Percentiles rank a stretch among this genome's conserved stretches.
Conservation (phyloP, 164 flowering plant species). For the Piper betle region DNA sequence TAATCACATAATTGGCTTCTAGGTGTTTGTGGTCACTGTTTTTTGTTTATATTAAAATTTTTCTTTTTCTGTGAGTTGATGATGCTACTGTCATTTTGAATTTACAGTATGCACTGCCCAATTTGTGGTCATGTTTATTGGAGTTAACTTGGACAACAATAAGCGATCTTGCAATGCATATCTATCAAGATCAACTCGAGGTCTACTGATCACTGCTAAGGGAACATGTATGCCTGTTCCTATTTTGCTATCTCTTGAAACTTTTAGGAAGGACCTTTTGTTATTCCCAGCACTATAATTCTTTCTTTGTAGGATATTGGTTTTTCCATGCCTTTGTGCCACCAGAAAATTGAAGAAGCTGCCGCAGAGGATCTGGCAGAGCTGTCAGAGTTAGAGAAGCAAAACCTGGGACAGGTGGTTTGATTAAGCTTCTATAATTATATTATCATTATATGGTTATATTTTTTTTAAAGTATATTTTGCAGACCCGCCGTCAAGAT, state of each 20-base stretch:
- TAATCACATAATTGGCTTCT: too few species aligned
- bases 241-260: constrained; percentile 2
- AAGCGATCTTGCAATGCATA: constrained; percentile 57
- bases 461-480: constrained; percentile 4
- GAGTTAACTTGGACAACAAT: constrained; percentile 19
- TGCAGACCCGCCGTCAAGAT: constrained; percentile 42
- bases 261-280: neutral
- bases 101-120: constrained; percentile 67
- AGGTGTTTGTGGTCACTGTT: too few species aligned
- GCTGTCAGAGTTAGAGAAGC: constrained; percentile 87
- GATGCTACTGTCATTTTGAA: constrained; percentile 1
- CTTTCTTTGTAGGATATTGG: constrained; percentile 40
- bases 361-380: constrained; percentile 75
- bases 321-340: constrained; percentile 88
- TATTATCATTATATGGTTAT: neutral
- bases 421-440: too few species aligned
- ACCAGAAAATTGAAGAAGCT: constrained; percentile 55
- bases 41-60: too few species aligned
- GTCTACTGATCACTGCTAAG: constrained; percentile 62
- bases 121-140: constrained; percentile 81
- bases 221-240: constrained; percentile 59
- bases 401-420: constrained; percentile 73
- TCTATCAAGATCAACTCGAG: constrained; percentile 78
- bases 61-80: neutral
- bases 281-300: neutral